A percentile compares a stretch with the other conserved stretches of the same genome.
phyloP scores from a whole-genome alignment of 108 stramenopile species.

The Nitzschia sp. region DNA sequence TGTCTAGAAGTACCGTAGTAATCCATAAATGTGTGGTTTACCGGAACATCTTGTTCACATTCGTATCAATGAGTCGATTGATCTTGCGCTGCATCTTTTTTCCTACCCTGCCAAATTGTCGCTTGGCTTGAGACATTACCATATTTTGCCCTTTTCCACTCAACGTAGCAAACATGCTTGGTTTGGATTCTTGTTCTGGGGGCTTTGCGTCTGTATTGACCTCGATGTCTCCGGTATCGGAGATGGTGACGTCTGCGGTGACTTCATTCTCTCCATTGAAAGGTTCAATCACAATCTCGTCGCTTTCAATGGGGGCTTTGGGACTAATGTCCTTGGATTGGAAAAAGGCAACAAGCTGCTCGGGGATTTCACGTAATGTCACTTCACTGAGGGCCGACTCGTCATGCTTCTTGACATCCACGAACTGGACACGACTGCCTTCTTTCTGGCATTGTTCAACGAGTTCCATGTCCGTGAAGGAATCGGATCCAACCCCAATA shows the following conservation, averaged over 20 bases:
- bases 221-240: background rate
- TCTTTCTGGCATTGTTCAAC: constrained; percentile 44
- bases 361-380: constrained; percentile 45
- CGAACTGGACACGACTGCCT: constrained; percentile 65
- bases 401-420: constrained; percentile 48
- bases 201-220: background rate
- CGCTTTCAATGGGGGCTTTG: constrained; percentile 16
- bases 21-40: too few species aligned
- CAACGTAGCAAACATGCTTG: background rate
- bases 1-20: too few species aligned
- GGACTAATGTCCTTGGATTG: constrained; percentile 31
- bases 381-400: constrained; percentile 31
- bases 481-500: constrained; percentile 74
- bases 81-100: constrained; percentile 1
- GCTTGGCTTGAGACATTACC: constrained; percentile 1
- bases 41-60: constrained; percentile 8
- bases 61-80: background rate
- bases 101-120: background rate
- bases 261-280: background rate
- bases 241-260: background rate
- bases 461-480: constrained; percentile 69
- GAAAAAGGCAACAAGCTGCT: constrained; percentile 36
- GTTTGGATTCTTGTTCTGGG: background rate
- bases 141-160: background rate
- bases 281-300: constrained; percentile 1